phyloP scores from a whole-genome alignment of 139 green algal species.

The Picochlorum sp. region DNA sequence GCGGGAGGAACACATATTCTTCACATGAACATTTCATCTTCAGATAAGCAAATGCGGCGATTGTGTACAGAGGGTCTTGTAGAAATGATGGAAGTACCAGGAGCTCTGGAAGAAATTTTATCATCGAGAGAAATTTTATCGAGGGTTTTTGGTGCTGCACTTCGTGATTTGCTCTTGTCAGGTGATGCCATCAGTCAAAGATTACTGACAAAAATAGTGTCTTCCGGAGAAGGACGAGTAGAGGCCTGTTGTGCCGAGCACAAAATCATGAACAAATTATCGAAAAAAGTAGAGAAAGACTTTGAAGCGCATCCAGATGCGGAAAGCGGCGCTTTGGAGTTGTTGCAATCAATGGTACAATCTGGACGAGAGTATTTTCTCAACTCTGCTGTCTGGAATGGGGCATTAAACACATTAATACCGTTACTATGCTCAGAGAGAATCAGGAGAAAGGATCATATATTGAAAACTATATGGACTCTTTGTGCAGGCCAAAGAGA shows the following conservation, averaged over 20 bases:
- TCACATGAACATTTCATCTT: not conserved
- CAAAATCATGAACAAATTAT: too few species aligned
- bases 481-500: not conserved
- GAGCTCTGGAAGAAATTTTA: not conserved
- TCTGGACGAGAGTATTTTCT: constrained; percentile 2
- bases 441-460: too few species aligned
- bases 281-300: not conserved
- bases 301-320: not conserved
- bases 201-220: not conserved
- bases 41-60: not conserved
- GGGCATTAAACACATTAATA: not conserved
- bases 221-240: not conserved
- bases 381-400: not conserved
- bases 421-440: not conserved
- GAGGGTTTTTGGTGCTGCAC: not conserved
- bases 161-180: not conserved
- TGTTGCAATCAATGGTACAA: not conserved
- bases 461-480: too few species aligned
- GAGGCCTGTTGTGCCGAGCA: not conserved
- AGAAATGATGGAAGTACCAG: not conserved
- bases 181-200: not conserved
- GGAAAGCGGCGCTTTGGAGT: not conserved
- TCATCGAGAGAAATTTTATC: too few species aligned
- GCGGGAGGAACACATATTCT: constrained; percentile 1
- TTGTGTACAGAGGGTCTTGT: constrained; percentile 1